Evolutionary conservation across 345 rosid species (phyloP).

Genomic region (Syzygium grande): DNA sequence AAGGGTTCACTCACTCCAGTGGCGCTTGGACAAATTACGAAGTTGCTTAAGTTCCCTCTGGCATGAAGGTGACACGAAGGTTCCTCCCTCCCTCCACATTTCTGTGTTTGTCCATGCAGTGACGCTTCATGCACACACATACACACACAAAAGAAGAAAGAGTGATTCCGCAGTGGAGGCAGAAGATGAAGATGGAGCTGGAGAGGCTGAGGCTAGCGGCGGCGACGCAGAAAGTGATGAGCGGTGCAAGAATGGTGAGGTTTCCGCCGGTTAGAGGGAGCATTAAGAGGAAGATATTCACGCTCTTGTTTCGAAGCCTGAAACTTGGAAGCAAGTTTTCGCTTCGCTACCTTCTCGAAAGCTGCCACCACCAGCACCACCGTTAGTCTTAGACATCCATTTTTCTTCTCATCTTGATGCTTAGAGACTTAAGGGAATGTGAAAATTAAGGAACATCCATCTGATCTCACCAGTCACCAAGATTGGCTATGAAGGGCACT

Average conservation of each 20-base stretch:
- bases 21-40: neutral
- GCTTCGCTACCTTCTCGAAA: neutral
- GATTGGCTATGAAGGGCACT: neutral
- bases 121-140: neutral
- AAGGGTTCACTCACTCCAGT: neutral
- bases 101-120: neutral
- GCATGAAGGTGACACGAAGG: constrained; percentile 25
- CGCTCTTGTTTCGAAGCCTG: constrained; percentile 2
- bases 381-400: neutral
- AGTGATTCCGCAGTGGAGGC: neutral
- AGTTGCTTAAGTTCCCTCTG: neutral
- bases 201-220: neutral
- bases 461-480: neutral
- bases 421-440: neutral
- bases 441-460: neutral
- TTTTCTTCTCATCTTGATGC: neutral
- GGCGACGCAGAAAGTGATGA: neutral
- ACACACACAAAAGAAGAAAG: neutral
- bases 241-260: neutral
- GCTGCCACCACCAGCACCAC: neutral
- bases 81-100: constrained; percentile 11
- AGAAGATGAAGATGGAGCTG: neutral
- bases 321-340: constrained; percentile 6
- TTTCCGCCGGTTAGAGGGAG: constrained; percentile 24
- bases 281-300: constrained; percentile 28